Base-by-base conservation (phyloP, 306 rosid species). In the Fagus crenata region DNA sequence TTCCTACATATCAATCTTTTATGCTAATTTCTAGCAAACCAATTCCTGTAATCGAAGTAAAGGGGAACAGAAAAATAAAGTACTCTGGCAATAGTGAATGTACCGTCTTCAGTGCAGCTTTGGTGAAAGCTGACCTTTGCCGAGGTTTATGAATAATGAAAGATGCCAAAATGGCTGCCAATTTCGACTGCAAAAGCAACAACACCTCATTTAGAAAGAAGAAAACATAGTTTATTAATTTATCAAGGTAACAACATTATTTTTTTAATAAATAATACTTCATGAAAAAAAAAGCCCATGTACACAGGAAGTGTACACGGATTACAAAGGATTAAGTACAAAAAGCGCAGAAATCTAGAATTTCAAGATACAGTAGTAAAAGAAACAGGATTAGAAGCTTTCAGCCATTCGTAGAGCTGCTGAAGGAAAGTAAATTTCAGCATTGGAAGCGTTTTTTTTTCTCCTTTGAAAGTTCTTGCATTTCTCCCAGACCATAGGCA, bases 41-140 rank as follows among this genome's bases (percentile, higher is more conserved):
- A n/a, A 56, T 67, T 15, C 63, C 53, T 36, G 17, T 59, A 14
- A 32, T 41, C 11, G 56, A 67, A 36, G 41, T 36, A 42, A 14
- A 11, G 71, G 53, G 28, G 53, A 75, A 75, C 14, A 46, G 51
- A 46, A 46, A 46, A 9, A 2, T 46, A 37, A 33, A 56, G 11
- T 18, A 51, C 36, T 55, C 56, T 42, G 58, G 73, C 4, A 71
- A 81, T 22, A 15, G 71, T 35, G 15, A 54, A 22, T 53, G 15
- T 83, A 95, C 98, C 92, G 98, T 95, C 82, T 90, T 95, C 60
- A 88, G 83, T 1, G 97, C 92, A 49, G 97, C 95, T 87, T 87
- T 88, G 71, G 87, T 75, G 80, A 95, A 92, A 39, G 96, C 81
- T 8, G 89, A 90, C 76, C 91, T 87, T 53, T 89, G 90, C 13